These are phyloP conservation scores for Mrakia hoshinonis DNA, from an alignment of 768 basidiomycete genomes.

Conservation along the genomic window DNA sequence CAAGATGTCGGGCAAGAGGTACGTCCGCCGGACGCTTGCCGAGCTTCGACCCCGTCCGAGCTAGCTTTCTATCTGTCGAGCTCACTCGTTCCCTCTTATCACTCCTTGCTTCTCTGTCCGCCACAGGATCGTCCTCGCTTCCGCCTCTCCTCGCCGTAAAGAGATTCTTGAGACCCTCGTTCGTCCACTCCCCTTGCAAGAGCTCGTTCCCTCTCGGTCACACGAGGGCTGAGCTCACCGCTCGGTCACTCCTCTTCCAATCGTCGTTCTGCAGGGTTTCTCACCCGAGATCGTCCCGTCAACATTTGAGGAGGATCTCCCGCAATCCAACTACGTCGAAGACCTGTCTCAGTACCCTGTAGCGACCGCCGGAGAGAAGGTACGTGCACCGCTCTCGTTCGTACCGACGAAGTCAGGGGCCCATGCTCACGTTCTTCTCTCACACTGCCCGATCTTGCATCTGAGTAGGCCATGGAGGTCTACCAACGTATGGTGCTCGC, in stretches of 20 bases:
- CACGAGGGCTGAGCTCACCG: background rate
- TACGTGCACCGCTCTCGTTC: conserved; percentile 18
- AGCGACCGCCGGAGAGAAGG: conserved; percentile 65
- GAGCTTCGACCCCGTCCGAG: no score
- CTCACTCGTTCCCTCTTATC: background rate
- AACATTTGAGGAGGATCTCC: conserved; percentile 69
- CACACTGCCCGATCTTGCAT: background rate
- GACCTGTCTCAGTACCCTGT: conserved; percentile 67
- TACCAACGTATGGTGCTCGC: conserved; percentile 70
- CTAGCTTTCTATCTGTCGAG: background rate
- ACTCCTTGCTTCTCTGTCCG: background rate
- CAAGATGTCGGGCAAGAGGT: conserved; percentile 62
- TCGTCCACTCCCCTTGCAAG: conserved; percentile 44
- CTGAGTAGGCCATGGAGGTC: conserved; percentile 62
- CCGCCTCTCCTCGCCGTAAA: conserved; percentile 71
- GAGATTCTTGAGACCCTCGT: conserved; percentile 75
- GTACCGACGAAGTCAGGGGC: background rate
- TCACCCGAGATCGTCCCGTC: conserved; percentile 64
- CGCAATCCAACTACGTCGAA: conserved; percentile 53
- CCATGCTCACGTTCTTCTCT: background rate
- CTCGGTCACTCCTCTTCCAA: background rate
- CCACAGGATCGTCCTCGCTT: conserved; percentile 61
- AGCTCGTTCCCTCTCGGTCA: background rate
- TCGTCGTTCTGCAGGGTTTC: conserved; percentile 47
- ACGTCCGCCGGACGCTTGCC: background rate